These are phyloP conservation scores for Russula sp. DNA, from an alignment of 768 basidiomycete species.

Conservation along the genomic window DNA sequence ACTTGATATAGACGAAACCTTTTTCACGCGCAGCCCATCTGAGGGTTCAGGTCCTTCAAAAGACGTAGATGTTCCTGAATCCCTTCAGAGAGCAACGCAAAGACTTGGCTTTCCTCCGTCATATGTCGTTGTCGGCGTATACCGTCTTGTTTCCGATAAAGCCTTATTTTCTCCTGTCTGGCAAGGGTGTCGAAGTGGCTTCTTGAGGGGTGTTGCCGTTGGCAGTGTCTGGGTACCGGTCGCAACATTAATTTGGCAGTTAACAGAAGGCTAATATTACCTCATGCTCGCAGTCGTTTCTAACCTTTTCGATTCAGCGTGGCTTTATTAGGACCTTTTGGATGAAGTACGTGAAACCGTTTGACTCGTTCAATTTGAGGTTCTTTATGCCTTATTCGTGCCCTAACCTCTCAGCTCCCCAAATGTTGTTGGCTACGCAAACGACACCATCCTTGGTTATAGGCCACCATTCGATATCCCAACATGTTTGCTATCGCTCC, in stretches of 20 bases:
- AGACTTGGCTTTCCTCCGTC: slow-evolving; percentile 77
- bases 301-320: slow-evolving; percentile 71
- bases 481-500: slow-evolving; percentile 52
- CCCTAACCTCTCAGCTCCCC: slow-evolving; percentile 48
- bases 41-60: slow-evolving; percentile 17
- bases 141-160: slow-evolving; percentile 74
- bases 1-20: neutral
- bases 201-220: slow-evolving; percentile 62
- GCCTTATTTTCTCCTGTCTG: slow-evolving; percentile 70
- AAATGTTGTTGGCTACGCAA: slow-evolving; percentile 57
- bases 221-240: slow-evolving; percentile 63
- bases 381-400: neutral
- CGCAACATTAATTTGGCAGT: neutral
- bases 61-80: neutral
- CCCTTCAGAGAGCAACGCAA: slow-evolving; percentile 51
- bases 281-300: slow-evolving; percentile 46
- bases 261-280: neutral
- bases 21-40: slow-evolving; percentile 3
- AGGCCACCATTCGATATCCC: slow-evolving; percentile 63
- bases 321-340: slow-evolving; percentile 64
- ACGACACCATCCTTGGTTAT: slow-evolving; percentile 63
- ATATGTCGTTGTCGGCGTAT: slow-evolving; percentile 82
- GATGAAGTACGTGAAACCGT: slow-evolving; percentile 52
- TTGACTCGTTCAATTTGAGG: neutral
- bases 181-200: slow-evolving; percentile 82